These are phyloP conservation scores for Pseudogymnoascus sp. DNA, from an alignment of 2,329 filamentous ascomycete genomes.

Conservation along the genomic window DNA sequence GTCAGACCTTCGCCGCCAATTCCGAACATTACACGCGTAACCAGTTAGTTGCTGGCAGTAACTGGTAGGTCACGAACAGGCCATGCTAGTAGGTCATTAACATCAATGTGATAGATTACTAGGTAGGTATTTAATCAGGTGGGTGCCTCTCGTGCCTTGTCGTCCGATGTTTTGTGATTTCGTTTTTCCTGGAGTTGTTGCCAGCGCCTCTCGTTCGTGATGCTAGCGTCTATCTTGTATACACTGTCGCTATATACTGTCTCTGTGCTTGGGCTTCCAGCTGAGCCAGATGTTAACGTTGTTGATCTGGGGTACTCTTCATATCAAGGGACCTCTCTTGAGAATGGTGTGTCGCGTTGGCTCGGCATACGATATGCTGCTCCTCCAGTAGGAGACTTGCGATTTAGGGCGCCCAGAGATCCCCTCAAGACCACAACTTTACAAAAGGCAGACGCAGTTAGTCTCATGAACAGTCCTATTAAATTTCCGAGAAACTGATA, in stretches of 20 bases:
- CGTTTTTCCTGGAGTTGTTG: not conserved
- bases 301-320: conserved; percentile 59
- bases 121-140: conserved; percentile 3
- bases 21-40: not conserved
- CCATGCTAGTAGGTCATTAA: not conserved
- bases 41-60: not conserved
- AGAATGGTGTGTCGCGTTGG: conserved; percentile 59
- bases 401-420: conserved; percentile 60
- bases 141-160: not conserved
- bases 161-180: not conserved
- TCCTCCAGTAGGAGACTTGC: conserved; percentile 53
- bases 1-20: not conserved
- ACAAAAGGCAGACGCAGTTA: conserved; percentile 22
- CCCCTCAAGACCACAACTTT: conserved; percentile 32
- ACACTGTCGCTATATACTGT: not conserved
- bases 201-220: not conserved
- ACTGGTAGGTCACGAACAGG: not conserved
- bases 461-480: not conserved
- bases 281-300: conserved; percentile 14
- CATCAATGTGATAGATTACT: not conserved
- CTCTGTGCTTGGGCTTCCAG: not conserved
- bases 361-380: conserved; percentile 68
- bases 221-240: not conserved
- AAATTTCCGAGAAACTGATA: not conserved
- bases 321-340: conserved; percentile 48